phyloP scores from a whole-genome alignment of 306 rosid genomes.

The Cucumis sativus region DNA sequence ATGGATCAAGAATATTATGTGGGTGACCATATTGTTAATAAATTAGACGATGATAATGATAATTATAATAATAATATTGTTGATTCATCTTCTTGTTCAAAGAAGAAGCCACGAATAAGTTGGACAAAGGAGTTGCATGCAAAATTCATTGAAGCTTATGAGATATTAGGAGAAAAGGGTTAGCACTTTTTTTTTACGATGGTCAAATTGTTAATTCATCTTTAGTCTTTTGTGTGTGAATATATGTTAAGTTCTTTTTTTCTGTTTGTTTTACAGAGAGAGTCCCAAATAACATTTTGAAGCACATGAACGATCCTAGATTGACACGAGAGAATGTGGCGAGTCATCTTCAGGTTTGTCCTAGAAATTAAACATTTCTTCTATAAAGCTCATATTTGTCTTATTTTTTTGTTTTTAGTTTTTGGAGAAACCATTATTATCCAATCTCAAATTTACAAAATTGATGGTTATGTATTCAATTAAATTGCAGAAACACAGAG shows the following conservation, averaged over 20 bases:
- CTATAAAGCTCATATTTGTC: too few relatives aligned
- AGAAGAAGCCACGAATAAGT: constrained; percentile 1
- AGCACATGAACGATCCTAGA: constrained; percentile 9
- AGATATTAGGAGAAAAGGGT: constrained; percentile 6
- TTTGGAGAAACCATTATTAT: too few relatives aligned
- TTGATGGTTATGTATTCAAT: too few relatives aligned
- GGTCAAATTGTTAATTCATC: background rate
- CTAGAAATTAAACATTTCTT: too few relatives aligned
- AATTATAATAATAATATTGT: too few relatives aligned
- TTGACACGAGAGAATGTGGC: constrained; percentile 12
- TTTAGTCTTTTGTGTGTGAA: too few relatives aligned
- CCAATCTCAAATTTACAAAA: too few relatives aligned
- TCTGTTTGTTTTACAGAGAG: constrained; percentile 6
- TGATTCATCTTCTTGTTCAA: background rate
- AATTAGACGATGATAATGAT: background rate
- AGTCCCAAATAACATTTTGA: constrained; percentile 14
- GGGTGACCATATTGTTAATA: background rate
- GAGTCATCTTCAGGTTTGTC: constrained; percentile 20
- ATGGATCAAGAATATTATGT: background rate
- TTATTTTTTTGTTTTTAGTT: background rate
- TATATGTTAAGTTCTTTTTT: too few relatives aligned
- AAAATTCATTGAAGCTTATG: constrained; percentile 7
- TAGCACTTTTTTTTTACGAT: background rate
- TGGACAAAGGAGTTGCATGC: constrained; percentile 7
- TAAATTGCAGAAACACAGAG: constrained; percentile 11